These are phyloP conservation scores for Favolaschia claudopus DNA, from an alignment of 768 basidiomycete species.

Conservation along the genomic window DNA sequence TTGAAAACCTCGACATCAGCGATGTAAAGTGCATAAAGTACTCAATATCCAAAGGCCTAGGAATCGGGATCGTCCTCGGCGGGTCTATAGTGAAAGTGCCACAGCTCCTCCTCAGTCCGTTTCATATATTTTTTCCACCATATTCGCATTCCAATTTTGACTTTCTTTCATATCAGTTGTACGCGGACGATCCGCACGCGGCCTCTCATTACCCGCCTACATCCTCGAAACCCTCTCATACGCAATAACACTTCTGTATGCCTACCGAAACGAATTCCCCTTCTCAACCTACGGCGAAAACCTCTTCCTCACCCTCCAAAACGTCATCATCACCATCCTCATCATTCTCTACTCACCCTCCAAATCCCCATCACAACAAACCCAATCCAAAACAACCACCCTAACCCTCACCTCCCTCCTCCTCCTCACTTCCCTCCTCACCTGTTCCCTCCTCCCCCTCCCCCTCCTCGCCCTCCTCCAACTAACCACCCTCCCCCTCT, in stretches of 20 bases:
- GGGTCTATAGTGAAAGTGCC: constrained; percentile 97
- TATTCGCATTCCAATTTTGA: too few species aligned
- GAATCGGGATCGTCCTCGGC: constrained; percentile 90
- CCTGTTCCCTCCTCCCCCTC: constrained; percentile 30
- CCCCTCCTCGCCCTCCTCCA: constrained; percentile 72
- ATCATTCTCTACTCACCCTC: constrained; percentile 80
- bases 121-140: not conserved
- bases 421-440: constrained; percentile 56
- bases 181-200: constrained; percentile 78
- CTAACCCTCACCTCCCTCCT: constrained; percentile 39
- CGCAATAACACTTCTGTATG: constrained; percentile 89
- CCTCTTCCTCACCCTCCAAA: constrained; percentile 90
- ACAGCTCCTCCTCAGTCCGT: constrained; percentile 83
- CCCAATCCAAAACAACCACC: constrained; percentile 36
- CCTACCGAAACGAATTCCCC: constrained; percentile 84
- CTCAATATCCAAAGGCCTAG: constrained; percentile 90
- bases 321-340: constrained; percentile 86
- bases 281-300: constrained; percentile 99
- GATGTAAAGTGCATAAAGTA: constrained; percentile 91
- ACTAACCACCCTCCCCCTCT: constrained; percentile 87
- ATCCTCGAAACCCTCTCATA: constrained; percentile 91
- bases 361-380: constrained; percentile 45
- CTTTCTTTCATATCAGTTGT: constrained; percentile 56
- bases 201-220: constrained; percentile 87
- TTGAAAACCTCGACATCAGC: constrained; percentile 81